A percentile compares a stretch with the other conserved stretches of the same genome.
Conservation (phyloP, 306 rosid species). For the Ammopiptanthus mongolicus region DNA sequence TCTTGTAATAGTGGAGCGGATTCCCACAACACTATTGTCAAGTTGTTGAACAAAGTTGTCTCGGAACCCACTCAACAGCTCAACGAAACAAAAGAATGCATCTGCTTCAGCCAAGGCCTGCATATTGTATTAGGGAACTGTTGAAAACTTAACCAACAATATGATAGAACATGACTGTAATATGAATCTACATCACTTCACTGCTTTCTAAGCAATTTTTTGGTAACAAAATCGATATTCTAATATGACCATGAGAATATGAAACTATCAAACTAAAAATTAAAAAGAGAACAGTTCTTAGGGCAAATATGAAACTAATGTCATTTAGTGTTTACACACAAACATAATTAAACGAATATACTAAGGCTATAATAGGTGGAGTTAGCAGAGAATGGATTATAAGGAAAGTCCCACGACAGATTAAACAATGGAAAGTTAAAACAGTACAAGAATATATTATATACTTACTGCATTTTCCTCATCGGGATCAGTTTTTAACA, state of each 20-base stretch:
- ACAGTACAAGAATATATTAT: not conserved
- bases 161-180: not conserved
- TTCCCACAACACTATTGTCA: conserved; percentile 97
- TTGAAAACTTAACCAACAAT: conserved; percentile 24
- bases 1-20: conserved; percentile 86
- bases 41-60: conserved; percentile 98
- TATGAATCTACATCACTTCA: not conserved
- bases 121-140: conserved; percentile 33
- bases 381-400: not conserved
- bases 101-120: conserved; percentile 96
- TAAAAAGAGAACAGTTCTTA: not conserved
- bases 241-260: too few species aligned
- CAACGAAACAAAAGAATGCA: conserved; percentile 97
- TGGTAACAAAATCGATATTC: not conserved
- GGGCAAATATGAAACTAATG: not conserved
- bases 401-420: not conserved
- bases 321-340: not conserved
- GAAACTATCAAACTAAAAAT: too few species aligned
- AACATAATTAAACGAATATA: not conserved
- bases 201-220: not conserved
- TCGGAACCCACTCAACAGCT: conserved; percentile 89
- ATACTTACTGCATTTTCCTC: conserved; percentile 80
- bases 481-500: conserved; percentile 84
- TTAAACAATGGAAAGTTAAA: not conserved
- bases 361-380: not conserved